These are phyloP conservation scores for Cladosporium austrohemisphaericum DNA, from an alignment of 2,329 filamentous ascomycete genomes.

Conservation along the genomic window DNA sequence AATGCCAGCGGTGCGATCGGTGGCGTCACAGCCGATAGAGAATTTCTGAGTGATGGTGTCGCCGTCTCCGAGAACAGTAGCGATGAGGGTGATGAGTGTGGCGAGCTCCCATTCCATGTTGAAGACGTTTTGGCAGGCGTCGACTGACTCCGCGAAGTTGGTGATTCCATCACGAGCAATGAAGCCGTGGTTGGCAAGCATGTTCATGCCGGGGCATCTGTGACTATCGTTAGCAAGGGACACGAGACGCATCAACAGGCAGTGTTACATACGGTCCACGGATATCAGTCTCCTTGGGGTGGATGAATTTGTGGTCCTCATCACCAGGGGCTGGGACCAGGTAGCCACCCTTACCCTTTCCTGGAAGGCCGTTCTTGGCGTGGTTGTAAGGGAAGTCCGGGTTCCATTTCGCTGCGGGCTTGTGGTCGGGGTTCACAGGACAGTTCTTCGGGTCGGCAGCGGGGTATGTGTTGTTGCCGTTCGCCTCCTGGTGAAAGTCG, in stretches of 20 bases:
- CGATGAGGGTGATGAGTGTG: conserved; percentile 35
- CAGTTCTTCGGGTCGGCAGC: conserved; percentile 7
- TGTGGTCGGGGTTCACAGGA: conserved; percentile 6
- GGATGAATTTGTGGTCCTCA: conserved; percentile 32
- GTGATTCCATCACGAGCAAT: conserved; percentile 39
- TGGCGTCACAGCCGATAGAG: conserved; percentile 41
- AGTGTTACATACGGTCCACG: conserved; percentile 26
- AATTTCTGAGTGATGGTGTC: conserved; percentile 37
- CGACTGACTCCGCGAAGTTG: conserved; percentile 39
- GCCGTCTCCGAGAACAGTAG: conserved; percentile 35
- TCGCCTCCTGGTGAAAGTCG: background rate
- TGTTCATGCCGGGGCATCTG: conserved; percentile 38
- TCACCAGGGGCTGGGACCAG: conserved; percentile 39
- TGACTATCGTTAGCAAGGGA: conserved; percentile 14
- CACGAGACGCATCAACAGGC: conserved; percentile 3
- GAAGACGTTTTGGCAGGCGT: conserved; percentile 41
- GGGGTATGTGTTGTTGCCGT: background rate
- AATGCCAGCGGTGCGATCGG: conserved; percentile 30
- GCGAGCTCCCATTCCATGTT: conserved; percentile 41
- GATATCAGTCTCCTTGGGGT: conserved; percentile 35
- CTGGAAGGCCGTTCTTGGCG: conserved; percentile 18
- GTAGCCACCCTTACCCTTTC: conserved; percentile 37
- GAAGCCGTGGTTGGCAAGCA: conserved; percentile 40
- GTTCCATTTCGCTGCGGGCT: conserved; percentile 12
- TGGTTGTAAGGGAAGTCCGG: conserved; percentile 14